phyloP scores from a whole-genome alignment of 179 eudicot genomes.

The Drosera spatulata region DNA sequence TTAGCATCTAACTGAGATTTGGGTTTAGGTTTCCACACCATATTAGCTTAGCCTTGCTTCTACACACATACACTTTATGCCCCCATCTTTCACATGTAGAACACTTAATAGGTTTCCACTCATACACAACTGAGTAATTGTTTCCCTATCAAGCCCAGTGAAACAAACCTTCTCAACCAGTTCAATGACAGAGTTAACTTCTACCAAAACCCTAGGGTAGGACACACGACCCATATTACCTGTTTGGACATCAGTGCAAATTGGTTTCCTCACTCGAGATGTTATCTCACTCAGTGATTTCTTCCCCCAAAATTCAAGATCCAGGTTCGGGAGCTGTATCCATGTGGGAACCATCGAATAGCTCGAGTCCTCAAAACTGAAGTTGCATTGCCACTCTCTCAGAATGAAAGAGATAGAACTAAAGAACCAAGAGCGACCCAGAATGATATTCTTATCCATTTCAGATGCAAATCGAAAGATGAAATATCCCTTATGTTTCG shows the following conservation, averaged over 20 bases:
- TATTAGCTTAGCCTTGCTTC: neutral
- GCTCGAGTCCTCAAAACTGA: too few relatives aligned
- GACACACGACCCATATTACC: neutral
- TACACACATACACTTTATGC: neutral
- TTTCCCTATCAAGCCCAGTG: neutral
- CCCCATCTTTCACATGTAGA: too few relatives aligned
- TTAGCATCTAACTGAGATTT: too few relatives aligned
- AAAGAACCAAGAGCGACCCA: too few relatives aligned
- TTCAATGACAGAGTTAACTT: neutral
- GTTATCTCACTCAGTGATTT: too few relatives aligned
- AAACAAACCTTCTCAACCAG: neutral
- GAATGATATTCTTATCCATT: too few relatives aligned
- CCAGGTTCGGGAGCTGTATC: neutral
- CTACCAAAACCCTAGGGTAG: neutral
- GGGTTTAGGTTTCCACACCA: neutral
- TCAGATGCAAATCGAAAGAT: too few relatives aligned
- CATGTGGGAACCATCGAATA: neutral
- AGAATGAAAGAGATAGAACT: too few relatives aligned
- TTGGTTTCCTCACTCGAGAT: neutral
- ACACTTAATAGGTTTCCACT: neutral
- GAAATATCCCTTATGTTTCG: too few relatives aligned
- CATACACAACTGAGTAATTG: neutral
- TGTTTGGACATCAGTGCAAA: neutral
- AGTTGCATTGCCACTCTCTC: too few relatives aligned
- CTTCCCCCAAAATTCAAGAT: neutral